Base-by-base conservation (phyloP, 2,329 filamentous ascomycete genomes). In the Arthrobotrys entomopaga region DNA sequence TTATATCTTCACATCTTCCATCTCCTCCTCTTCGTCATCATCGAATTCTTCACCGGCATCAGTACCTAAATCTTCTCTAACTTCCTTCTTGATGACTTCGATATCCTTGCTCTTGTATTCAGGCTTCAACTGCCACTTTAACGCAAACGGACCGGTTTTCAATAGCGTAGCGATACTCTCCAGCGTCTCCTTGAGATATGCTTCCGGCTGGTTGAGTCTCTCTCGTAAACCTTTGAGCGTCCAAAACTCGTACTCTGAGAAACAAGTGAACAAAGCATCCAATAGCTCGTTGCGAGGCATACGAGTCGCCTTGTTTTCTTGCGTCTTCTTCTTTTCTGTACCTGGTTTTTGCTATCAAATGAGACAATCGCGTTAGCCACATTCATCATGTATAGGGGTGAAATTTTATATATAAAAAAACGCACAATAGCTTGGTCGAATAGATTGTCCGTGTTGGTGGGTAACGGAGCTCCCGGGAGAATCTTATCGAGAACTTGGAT, bases 161-260 rank as follows among this genome's bases (percentile, higher is more conserved):
- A 96, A 89, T 74, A 97, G 83, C 19, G 91, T 87, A 0, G 92
- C 94, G 72, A 98, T 87, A 79, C 92, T 89, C 76, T 93, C 90
- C 77, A 99, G 83, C 0, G 89, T 90, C 80, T 95, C 88, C 64
- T 94, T 92, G 75, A 99, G 87, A 81, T 93, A 98, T n/a, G 90
- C 89, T 81, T 98, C 95, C 0, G 95, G 95, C 82, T 99, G 95
- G 72, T 89, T 87, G 43, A 96, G 87, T 74, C 86, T 84, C 58
- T 88, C 85, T 76, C 92, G 92, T 78, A 99, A 87, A 3, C 90
- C 88, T 80, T 92, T 93, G 85, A 98, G 91, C n/a, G 91, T 89
- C 93, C 94, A 99, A 82, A 95, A 98, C 78, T 90, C 89, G 85
- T 91, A 96, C 79, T 90, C 85, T 66, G 89, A 87, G 87, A 97